phyloP scores from a whole-genome alignment of 306 rosid genomes.

The Pyrus bretschneideri region DNA sequence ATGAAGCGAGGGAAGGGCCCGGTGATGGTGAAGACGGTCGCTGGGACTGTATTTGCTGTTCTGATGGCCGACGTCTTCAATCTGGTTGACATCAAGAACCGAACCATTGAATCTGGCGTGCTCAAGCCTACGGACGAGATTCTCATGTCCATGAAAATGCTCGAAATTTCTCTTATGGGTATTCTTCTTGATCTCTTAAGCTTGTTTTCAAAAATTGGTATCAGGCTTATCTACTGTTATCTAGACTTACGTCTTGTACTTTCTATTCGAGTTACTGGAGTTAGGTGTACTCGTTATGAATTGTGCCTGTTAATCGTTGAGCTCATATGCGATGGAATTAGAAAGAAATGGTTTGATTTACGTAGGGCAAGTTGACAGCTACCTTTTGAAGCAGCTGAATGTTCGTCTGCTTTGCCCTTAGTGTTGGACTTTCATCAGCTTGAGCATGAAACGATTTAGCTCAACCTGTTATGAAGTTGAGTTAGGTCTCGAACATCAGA shows the following conservation, averaged over 20 bases:
- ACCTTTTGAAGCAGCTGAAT: neutral
- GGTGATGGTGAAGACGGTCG: slow-evolving; percentile 58
- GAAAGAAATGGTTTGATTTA: neutral
- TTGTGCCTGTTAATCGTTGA: neutral
- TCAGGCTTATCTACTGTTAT: neutral
- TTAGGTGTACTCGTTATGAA: neutral
- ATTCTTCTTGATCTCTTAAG: neutral
- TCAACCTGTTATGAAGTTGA: neutral
- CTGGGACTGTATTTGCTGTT: slow-evolving; percentile 53
- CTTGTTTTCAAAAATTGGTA: neutral
- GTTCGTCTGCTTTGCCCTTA: neutral
- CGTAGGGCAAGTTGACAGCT: neutral
- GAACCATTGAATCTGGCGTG: slow-evolving; percentile 51
- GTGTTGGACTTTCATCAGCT: neutral
- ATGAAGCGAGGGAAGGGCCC: slow-evolving; percentile 88
- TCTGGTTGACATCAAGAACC: slow-evolving; percentile 54
- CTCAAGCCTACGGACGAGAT: slow-evolving; percentile 84
- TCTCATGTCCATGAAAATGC: slow-evolving; percentile 72
- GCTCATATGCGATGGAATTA: neutral
- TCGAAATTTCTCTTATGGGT: slow-evolving; percentile 97
- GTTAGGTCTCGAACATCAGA: neutral
- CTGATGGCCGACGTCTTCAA: slow-evolving; percentile 54
- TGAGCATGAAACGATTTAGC: neutral
- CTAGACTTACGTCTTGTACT: neutral
- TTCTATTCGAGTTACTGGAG: neutral